phyloP scores from a whole-genome alignment of 768 basidiomycete species.

The Daedaleopsis sinensis region DNA sequence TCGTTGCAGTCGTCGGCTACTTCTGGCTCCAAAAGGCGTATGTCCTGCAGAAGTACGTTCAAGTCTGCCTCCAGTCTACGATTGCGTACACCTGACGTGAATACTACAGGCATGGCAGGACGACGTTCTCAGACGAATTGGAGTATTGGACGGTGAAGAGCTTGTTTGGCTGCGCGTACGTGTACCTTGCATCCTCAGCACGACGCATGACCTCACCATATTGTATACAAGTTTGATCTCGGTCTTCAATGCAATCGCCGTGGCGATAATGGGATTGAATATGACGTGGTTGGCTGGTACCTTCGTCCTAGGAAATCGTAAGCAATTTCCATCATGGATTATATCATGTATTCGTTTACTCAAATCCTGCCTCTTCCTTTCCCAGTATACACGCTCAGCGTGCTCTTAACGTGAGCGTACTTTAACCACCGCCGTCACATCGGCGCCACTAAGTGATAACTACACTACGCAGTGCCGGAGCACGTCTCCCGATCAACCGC shows the following conservation, averaged over 20 bases:
- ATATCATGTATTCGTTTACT: not conserved
- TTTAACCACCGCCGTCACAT: not conserved
- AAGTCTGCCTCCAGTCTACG: too few species aligned
- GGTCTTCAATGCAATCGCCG: slow-evolving; percentile 3
- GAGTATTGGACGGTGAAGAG: slow-evolving; percentile 17
- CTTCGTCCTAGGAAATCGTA: slow-evolving; percentile 15
- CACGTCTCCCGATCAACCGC: not conserved
- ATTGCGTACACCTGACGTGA: not conserved
- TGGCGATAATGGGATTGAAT: not conserved
- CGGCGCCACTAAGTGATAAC: not conserved
- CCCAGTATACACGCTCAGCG: slow-evolving; percentile 17
- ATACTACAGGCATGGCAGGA: not conserved
- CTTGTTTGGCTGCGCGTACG: slow-evolving; percentile 11
- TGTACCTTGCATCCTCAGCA: not conserved
- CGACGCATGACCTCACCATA: not conserved
- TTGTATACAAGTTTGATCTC: not conserved
- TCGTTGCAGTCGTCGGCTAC: slow-evolving; percentile 1
- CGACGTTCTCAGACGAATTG: not conserved
- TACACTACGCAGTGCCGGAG: not conserved
- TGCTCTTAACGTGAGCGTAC: slow-evolving; percentile 11
- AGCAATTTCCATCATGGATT: not conserved
- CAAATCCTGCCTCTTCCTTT: too few species aligned
- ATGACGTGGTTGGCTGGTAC: slow-evolving; percentile 9
- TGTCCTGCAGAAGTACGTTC: not conserved
- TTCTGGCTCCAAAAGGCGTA: slow-evolving; percentile 11